These are phyloP conservation scores for Microthlaspi erraticum DNA, from an alignment of 345 rosid species.

Conservation along the genomic window DNA sequence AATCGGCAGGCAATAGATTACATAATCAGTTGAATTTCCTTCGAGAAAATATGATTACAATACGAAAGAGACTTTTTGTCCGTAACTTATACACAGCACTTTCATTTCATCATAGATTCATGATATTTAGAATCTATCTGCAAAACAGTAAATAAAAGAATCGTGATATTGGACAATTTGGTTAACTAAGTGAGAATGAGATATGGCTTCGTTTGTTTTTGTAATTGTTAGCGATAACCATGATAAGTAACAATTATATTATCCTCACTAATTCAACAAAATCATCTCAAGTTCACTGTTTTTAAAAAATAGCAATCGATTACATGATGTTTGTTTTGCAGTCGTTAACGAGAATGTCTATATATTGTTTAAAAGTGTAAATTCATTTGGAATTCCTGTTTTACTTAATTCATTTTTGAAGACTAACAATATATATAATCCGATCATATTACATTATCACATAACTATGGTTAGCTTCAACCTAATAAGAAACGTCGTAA, in stretches of 20 bases:
- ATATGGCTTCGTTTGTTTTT: too few relatives aligned
- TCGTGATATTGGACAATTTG: background rate
- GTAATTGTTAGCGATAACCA: too few relatives aligned
- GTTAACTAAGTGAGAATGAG: too few relatives aligned
- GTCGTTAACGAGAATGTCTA: background rate
- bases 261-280: too few relatives aligned
- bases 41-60: background rate
- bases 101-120: too few relatives aligned
- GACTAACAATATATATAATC: background rate
- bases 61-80: background rate
- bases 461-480: background rate
- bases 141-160: too few relatives aligned
- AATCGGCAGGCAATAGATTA: background rate
- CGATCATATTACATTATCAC: background rate
- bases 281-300: too few relatives aligned
- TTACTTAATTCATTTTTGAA: background rate
- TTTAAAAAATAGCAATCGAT: background rate
- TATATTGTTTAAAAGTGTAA: background rate
- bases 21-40: background rate
- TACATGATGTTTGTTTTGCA: background rate
- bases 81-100: background rate
- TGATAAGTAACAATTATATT: too few relatives aligned
- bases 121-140: too few relatives aligned
- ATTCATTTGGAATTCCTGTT: background rate
- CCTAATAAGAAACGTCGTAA: too few relatives aligned